These are phyloP conservation scores for Aspergillus pseudoterreus DNA, from an alignment of 2,329 filamentous ascomycete genomes.

Conservation along the genomic window DNA sequence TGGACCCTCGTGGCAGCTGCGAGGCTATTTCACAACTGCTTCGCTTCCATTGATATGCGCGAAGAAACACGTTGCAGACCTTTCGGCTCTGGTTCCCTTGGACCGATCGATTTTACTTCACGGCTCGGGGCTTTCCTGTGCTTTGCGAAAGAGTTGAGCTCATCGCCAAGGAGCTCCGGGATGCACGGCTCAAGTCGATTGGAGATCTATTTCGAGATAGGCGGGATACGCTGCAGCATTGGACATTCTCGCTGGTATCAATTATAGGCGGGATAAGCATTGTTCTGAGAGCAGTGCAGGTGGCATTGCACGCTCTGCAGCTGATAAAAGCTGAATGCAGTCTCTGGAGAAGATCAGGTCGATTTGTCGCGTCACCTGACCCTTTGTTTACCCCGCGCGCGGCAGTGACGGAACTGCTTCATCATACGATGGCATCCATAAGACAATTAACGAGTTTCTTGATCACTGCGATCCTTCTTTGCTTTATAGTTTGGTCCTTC, in stretches of 20 bases:
- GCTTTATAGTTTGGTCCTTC: not conserved
- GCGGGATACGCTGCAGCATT: not conserved
- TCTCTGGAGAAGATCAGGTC: no score
- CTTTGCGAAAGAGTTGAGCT: not conserved
- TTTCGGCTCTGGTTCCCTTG: not conserved
- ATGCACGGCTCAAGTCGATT: not conserved
- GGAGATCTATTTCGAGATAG: not conserved
- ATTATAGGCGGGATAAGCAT: not conserved
- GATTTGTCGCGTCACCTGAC: not conserved
- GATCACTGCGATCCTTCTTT: not conserved
- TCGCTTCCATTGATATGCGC: not conserved
- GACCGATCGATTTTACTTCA: constrained; percentile 1
- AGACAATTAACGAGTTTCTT: not conserved
- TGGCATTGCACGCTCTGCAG: not conserved
- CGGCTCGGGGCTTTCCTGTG: not conserved
- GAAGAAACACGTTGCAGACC: not conserved
- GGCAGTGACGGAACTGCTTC: no score
- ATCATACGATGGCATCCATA: not conserved
- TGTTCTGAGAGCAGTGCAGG: not conserved
- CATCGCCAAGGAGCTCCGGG: not conserved
- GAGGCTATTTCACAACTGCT: constrained; percentile 1
- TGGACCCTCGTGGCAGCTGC: not conserved
- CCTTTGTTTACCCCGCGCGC: not conserved
- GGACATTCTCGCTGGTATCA: constrained; percentile 1
- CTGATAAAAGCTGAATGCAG: not conserved